A percentile compares a stretch with the other conserved stretches of the same genome.
Conservation (phyloP, 2,329 filamentous ascomycete species). For the Exserohilum turcica region DNA sequence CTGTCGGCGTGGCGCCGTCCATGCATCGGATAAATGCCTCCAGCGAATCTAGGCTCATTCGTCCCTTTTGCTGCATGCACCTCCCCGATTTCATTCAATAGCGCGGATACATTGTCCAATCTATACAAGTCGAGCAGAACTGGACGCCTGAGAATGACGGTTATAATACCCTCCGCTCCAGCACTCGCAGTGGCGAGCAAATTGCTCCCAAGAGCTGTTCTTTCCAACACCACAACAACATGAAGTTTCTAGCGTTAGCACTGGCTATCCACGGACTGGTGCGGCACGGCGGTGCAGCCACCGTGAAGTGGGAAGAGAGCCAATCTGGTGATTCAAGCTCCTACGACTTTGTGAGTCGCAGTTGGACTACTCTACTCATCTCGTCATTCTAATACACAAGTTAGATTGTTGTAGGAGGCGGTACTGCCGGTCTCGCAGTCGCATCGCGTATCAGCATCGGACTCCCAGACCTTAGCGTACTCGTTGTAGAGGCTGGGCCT, state of each 20-base stretch:
- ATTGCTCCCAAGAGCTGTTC: neutral
- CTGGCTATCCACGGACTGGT: conserved; percentile 10
- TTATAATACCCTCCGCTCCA: neutral
- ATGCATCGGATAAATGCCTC: conserved; percentile 10
- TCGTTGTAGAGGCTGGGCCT: conserved; percentile 38
- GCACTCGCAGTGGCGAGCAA: neutral
- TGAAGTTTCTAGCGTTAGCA: conserved; percentile 10
- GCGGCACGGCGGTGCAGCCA: conserved; percentile 6
- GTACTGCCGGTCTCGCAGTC: conserved; percentile 38
- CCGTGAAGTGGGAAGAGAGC: neutral
- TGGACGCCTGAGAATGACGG: neutral
- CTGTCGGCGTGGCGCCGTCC: neutral
- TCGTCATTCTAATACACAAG: neutral
- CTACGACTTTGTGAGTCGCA: conserved; percentile 11
- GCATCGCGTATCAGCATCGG: conserved; percentile 43
- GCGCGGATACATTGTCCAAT: neutral
- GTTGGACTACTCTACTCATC: neutral
- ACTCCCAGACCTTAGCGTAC: conserved; percentile 26
- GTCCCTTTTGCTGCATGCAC: conserved; percentile 9
- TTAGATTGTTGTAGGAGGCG: conserved; percentile 31
- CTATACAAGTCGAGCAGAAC: neutral
- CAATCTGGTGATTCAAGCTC: neutral
- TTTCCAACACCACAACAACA: conserved; percentile 4
- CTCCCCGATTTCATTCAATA: neutral
- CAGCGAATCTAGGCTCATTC: neutral